Percentiles rank a stretch among this genome's conserved stretches.
Conservation (phyloP, 1,284 basidiomycete genomes). For the Somion occarium region DNA sequence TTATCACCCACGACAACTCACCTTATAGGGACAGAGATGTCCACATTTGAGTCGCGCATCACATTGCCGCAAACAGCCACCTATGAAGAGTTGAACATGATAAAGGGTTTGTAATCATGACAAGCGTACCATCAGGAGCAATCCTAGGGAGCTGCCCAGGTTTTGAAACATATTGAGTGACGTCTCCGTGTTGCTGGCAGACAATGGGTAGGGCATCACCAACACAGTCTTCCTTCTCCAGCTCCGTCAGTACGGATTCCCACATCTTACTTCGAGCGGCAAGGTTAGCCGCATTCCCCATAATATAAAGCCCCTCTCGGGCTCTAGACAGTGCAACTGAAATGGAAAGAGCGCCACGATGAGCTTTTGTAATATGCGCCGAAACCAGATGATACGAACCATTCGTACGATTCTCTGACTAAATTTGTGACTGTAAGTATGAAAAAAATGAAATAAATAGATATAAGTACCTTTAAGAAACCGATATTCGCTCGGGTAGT, state of each 20-base stretch:
- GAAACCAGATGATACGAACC: no score
- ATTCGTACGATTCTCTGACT: no score
- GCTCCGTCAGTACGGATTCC: constrained; percentile 56
- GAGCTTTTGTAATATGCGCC: no score
- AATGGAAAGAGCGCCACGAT: constrained; percentile 12
- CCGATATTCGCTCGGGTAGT: constrained; percentile 46
- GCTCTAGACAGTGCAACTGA: constrained; percentile 60
- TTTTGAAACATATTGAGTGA: constrained; percentile 33
- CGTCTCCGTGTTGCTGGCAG: constrained; percentile 53
- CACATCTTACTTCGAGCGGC: constrained; percentile 44
- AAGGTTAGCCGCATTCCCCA: constrained; percentile 59
- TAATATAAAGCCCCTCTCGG: constrained; percentile 62
- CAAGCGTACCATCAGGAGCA: no score
- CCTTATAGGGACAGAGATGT: constrained; percentile 61
- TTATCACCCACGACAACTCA: no score
- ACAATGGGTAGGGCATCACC: constrained; percentile 50
- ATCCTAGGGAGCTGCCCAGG: constrained; percentile 47
- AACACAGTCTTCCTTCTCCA: constrained; percentile 40
- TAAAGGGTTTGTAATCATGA: no score
- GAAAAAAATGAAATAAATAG: no score
- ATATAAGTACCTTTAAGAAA: constrained; percentile 55
- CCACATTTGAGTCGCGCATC: constrained; percentile 55
- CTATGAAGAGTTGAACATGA: no score
- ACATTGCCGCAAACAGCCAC: constrained; percentile 59
- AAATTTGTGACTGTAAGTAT: no score